A percentile compares a stretch with the other conserved stretches of the same genome.
phyloP scores from a whole-genome alignment of 2,329 filamentous ascomycete genomes.

The Coniochaeta ligniaria region DNA sequence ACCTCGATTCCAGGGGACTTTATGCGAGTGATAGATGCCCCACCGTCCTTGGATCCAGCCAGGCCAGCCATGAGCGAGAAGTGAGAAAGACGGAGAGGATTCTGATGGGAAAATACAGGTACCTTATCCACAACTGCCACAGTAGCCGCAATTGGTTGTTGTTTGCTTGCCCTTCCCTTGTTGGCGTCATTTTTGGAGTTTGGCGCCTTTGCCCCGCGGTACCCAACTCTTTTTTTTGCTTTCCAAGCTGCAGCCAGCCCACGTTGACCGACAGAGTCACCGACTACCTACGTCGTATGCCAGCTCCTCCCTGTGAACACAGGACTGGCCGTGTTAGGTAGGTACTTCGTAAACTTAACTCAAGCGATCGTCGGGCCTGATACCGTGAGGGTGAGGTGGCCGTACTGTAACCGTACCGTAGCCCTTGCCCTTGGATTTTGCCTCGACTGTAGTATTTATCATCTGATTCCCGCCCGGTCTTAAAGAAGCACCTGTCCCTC shows the following conservation, averaged over 20 bases:
- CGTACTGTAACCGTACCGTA: neutral
- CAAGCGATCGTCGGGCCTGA: neutral
- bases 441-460: neutral
- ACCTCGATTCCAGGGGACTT: neutral
- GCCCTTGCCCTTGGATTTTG: neutral
- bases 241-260: neutral
- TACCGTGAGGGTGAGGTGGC: too few relatives aligned
- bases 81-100: neutral
- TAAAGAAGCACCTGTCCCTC: neutral
- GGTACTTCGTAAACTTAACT: neutral
- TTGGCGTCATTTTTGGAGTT: neutral
- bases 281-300: neutral
- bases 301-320: neutral
- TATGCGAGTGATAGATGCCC: neutral
- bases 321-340: slow-evolving; percentile 2
- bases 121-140: too few relatives aligned
- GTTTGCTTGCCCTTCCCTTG: neutral
- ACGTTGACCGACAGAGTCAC: neutral
- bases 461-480: neutral
- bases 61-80: neutral
- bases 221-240: neutral
- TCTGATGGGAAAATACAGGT: neutral
- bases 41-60: neutral
- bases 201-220: neutral
- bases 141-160: neutral